phyloP scores from a whole-genome alignment of 495 filamentous ascomycete genomes.

The Bacidia rubella region DNA sequence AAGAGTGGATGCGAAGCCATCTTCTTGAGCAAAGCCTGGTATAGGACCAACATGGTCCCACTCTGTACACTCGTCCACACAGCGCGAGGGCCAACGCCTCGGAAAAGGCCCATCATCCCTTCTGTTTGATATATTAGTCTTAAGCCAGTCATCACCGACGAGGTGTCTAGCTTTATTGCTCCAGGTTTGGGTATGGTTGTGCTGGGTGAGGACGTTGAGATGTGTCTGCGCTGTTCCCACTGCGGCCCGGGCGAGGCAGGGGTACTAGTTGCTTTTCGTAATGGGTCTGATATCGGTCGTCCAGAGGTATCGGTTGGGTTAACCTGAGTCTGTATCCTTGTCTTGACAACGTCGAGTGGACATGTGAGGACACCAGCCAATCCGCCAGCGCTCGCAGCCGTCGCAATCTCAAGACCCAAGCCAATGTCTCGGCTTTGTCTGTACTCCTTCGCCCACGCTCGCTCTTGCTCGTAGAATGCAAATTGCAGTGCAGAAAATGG shows the following conservation, averaged over 20 bases:
- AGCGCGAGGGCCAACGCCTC: conserved; percentile 80
- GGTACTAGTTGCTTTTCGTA: not conserved
- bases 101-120: conserved; percentile 80
- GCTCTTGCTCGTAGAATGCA: conserved; percentile 94
- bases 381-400: conserved; percentile 82
- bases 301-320: conserved; percentile 31
- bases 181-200: conserved; percentile 64
- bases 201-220: conserved; percentile 74
- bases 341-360: conserved; percentile 95
- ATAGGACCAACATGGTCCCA: conserved; percentile 92
- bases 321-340: conserved; percentile 88
- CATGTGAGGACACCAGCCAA: conserved; percentile 90
- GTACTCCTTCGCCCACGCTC: conserved; percentile 63
- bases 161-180: conserved; percentile 67
- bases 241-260: not conserved
- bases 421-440: conserved; percentile 67
- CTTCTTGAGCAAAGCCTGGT: conserved; percentile 72
- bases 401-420: conserved; percentile 69
- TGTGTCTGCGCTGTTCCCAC: conserved; percentile 31
- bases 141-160: conserved; percentile 73
- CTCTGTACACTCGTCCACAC: conserved; percentile 99
- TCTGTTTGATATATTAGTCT: conserved; percentile 79
- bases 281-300: not conserved
- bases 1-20: conserved; percentile 40
- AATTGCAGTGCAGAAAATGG: conserved; percentile 94